Evolutionary conservation across 345 rosid species (phyloP).

Genomic region (Aurinia saxatilis): DNA sequence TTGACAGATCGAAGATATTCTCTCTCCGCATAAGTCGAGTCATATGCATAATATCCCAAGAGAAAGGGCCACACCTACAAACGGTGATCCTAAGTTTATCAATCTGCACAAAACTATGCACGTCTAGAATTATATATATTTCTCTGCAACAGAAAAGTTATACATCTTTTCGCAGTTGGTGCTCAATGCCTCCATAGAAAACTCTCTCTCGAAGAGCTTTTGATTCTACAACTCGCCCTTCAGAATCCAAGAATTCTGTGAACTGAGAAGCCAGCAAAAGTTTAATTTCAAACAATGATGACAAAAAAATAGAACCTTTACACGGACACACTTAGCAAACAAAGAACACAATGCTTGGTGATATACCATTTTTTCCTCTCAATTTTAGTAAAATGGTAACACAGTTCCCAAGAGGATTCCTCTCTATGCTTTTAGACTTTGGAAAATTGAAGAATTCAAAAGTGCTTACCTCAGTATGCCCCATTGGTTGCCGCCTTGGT

Average conservation of each 20-base stretch:
- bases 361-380: not conserved
- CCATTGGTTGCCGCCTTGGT: constrained; percentile 76
- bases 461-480: constrained; percentile 56
- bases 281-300: not conserved
- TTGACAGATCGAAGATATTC: constrained; percentile 52
- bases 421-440: not conserved
- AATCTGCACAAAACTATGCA: not conserved
- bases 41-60: constrained; percentile 74
- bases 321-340: not conserved
- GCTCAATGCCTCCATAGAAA: constrained; percentile 92
- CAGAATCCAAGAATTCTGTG: constrained; percentile 76
- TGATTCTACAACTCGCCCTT: constrained; percentile 72
- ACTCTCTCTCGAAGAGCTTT: constrained; percentile 70
- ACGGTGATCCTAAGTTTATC: constrained; percentile 9
- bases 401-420: not conserved
- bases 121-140: not conserved
- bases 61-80: constrained; percentile 84
- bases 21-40: constrained; percentile 88
- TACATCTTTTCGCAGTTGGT: constrained; percentile 71
- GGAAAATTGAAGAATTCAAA: not conserved
- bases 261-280: constrained; percentile 43
- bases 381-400: not conserved
- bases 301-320: not conserved
- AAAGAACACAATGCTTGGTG: not conserved
- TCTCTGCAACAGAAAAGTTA: constrained; percentile 15